Evolutionary conservation across 345 rosid species (phyloP).

Genomic region (Leavenworthia alabamica): DNA sequence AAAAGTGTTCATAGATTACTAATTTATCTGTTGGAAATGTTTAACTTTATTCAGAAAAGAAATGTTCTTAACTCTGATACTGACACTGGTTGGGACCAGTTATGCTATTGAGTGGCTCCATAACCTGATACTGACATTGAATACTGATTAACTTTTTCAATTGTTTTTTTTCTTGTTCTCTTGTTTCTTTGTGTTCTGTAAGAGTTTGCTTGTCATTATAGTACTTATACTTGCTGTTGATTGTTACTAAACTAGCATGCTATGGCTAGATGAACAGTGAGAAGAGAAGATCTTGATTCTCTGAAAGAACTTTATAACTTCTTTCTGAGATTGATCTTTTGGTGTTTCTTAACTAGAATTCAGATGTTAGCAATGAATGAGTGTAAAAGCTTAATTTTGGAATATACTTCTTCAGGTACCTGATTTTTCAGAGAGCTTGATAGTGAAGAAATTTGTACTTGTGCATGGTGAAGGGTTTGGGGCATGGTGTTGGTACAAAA

Average conservation of each 20-base stretch:
- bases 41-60: slow-evolving; percentile 7
- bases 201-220: not conserved
- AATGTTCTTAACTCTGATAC: slow-evolving; percentile 6
- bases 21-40: slow-evolving; percentile 6
- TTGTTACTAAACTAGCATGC: not conserved
- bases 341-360: too few relatives aligned
- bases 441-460: slow-evolving; percentile 51
- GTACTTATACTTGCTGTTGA: not conserved
- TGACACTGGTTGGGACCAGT: too few relatives aligned
- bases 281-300: not conserved
- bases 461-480: slow-evolving; percentile 98
- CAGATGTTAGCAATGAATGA: too few relatives aligned
- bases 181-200: not conserved
- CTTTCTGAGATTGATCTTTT: slow-evolving; percentile 20
- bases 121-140: too few relatives aligned
- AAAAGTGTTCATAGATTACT: not conserved
- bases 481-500: slow-evolving; percentile 99
- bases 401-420: slow-evolving; percentile 52
- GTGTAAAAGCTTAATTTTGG: too few relatives aligned
- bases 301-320: not conserved
- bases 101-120: too few relatives aligned
- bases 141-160: not conserved
- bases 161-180: not conserved
- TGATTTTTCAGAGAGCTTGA: slow-evolving; percentile 58
- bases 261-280: not conserved